These are phyloP conservation scores for Talaromyces sp. DNA, from an alignment of 2,329 filamentous ascomycete species.

Conservation along the genomic window DNA sequence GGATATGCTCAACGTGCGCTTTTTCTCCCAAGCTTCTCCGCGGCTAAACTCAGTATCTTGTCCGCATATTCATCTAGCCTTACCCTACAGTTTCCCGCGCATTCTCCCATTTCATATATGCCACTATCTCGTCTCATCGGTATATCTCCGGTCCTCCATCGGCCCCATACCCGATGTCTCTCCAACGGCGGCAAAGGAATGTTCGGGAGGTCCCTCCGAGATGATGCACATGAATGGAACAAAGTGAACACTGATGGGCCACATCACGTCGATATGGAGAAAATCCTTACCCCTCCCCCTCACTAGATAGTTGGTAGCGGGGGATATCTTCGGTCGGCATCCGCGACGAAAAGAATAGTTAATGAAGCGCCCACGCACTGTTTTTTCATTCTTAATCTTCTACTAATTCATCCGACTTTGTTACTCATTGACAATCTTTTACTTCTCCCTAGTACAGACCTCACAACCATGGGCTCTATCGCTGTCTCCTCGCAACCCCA, in stretches of 20 bases:
- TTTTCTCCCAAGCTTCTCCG: too few species aligned
- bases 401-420: not conserved
- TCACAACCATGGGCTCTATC: constrained; percentile 18
- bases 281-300: not conserved
- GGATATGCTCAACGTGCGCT: too few species aligned
- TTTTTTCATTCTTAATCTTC: too few species aligned
- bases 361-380: not conserved
- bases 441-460: not conserved
- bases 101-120: too few species aligned
- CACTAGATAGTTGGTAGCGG: not conserved
- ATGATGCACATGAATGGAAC: not conserved
- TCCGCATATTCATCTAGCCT: too few species aligned
- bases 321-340: not conserved
- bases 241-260: too few species aligned
- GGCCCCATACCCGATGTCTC: not conserved
- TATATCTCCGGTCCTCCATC: too few species aligned
- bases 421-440: not conserved
- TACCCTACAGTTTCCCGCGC: too few species aligned
- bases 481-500: constrained; percentile 18
- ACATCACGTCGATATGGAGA: not conserved
- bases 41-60: too few species aligned
- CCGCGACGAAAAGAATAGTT: not conserved
- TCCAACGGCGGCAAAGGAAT: not conserved
- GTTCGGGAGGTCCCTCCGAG: not conserved
- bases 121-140: too few species aligned